Evolutionary conservation across 2,329 filamentous ascomycete genomes (phyloP).

Genomic region (Xylariaceae sp.): DNA sequence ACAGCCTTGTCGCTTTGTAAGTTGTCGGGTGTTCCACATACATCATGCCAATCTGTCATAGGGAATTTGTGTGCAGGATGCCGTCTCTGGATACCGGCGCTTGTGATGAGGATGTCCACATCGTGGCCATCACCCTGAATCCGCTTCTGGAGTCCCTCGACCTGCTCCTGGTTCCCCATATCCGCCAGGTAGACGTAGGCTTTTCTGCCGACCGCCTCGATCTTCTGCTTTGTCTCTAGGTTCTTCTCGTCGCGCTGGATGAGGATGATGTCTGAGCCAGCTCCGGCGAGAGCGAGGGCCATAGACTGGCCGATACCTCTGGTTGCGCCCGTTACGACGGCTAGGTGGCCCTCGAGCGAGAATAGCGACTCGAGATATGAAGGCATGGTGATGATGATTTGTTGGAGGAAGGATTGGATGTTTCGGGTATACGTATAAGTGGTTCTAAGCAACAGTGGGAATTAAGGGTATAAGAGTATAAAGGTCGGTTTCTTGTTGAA

Average conservation of each 20-base stretch:
- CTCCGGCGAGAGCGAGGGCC: slow-evolving; percentile 62
- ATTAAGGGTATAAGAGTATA: too few relatives aligned
- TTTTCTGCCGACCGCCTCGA: slow-evolving; percentile 70
- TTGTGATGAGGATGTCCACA: slow-evolving; percentile 81
- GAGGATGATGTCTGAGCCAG: slow-evolving; percentile 61
- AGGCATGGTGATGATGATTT: slow-evolving; percentile 21
- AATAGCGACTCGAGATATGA: slow-evolving; percentile 47
- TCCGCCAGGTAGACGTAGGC: slow-evolving; percentile 73
- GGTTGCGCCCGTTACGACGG: slow-evolving; percentile 61
- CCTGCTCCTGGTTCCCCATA: slow-evolving; percentile 64
- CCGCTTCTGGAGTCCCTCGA: slow-evolving; percentile 63
- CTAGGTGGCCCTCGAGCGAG: slow-evolving; percentile 60
- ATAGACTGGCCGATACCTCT: slow-evolving; percentile 64
- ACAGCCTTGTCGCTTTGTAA: too few relatives aligned
- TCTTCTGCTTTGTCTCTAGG: slow-evolving; percentile 61
- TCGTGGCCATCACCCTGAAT: slow-evolving; percentile 67
- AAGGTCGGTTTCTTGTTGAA: too few relatives aligned
- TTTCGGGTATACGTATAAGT: background rate
- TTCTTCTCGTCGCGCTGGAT: slow-evolving; percentile 55
- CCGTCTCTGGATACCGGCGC: slow-evolving; percentile 81
- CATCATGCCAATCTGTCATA: slow-evolving; percentile 76
- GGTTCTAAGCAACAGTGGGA: too few relatives aligned
- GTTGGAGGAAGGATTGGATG: background rate
- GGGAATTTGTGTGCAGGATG: slow-evolving; percentile 80
- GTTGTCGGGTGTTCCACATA: too few relatives aligned